Percentiles rank a stretch among this genome's conserved stretches.
phyloP scores from a whole-genome alignment of 257 asterid species.

The Avicennia marina region DNA sequence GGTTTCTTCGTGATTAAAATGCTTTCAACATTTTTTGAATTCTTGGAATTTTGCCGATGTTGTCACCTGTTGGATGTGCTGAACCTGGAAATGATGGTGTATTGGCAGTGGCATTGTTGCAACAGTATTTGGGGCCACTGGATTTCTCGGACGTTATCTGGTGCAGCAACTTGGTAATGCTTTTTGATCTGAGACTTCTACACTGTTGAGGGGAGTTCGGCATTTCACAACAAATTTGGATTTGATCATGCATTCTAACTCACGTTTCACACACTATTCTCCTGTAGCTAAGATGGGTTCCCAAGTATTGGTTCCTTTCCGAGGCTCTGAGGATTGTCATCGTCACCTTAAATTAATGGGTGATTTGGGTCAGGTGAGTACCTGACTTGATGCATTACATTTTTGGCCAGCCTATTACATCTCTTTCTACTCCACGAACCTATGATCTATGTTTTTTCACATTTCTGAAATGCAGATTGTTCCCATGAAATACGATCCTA shows the following conservation, averaged over 20 bases:
- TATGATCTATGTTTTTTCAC: background rate
- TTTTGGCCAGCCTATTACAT: background rate
- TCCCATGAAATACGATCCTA: constrained; percentile 91
- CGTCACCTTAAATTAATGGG: constrained; percentile 99
- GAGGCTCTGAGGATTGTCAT: constrained; percentile 89
- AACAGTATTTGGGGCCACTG: constrained; percentile 96
- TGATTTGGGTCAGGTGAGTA: constrained; percentile 91
- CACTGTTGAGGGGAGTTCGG: background rate
- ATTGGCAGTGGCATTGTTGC: constrained; percentile 90
- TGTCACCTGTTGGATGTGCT: constrained; percentile 5
- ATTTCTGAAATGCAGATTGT: constrained; percentile 55
- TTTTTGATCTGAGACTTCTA: background rate
- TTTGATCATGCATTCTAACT: background rate
- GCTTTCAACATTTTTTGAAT: background rate
- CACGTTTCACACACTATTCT: constrained; percentile 7
- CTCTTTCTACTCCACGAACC: background rate
- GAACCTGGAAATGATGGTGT: constrained; percentile 20
- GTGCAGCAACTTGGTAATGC: constrained; percentile 85
- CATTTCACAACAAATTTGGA: background rate
- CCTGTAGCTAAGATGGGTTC: constrained; percentile 90
- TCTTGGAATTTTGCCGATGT: background rate
- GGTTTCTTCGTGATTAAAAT: background rate
- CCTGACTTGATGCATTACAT: background rate
- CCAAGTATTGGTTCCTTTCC: constrained; percentile 91
- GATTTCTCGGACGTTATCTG: constrained; percentile 90